Evolutionary conservation across 345 rosid genomes (phyloP).

Genomic region (Corymbia maculata): DNA sequence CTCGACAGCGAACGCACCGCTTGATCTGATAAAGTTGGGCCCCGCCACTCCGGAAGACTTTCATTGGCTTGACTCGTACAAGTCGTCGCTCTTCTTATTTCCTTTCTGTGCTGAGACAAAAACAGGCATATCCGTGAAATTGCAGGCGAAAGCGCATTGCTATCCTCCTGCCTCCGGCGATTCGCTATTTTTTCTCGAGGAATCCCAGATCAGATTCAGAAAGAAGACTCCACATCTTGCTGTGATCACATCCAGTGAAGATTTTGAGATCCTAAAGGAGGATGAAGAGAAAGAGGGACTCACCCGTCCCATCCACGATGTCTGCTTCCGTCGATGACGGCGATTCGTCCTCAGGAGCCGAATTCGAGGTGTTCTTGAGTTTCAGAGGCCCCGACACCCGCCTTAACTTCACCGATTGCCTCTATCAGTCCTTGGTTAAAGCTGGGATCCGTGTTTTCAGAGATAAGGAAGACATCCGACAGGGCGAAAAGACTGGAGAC

Average conservation of each 20-base stretch:
- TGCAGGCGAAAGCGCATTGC: background rate
- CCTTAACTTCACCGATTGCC: background rate
- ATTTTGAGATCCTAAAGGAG: background rate
- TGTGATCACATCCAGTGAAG: background rate
- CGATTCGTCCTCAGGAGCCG: background rate
- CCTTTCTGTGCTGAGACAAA: background rate
- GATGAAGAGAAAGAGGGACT: background rate
- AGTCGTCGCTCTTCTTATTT: background rate
- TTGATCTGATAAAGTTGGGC: background rate
- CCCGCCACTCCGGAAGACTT: background rate
- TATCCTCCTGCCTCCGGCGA: background rate
- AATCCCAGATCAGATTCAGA: background rate
- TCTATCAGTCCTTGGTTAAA: background rate
- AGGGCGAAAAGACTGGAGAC: background rate
- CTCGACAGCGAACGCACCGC: conserved; percentile 26
- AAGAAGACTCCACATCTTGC: background rate
- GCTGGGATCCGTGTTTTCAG: background rate
- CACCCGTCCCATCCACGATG: background rate
- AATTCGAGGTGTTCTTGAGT: background rate
- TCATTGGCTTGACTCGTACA: background rate
- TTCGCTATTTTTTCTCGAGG: background rate
- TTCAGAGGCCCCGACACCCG: background rate
- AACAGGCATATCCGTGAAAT: background rate
- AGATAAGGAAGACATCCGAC: background rate
- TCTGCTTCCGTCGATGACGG: background rate